These are phyloP conservation scores for Dictyostelium intermedium DNA, from an alignment of 78 protist species.

Conservation along the genomic window DNA sequence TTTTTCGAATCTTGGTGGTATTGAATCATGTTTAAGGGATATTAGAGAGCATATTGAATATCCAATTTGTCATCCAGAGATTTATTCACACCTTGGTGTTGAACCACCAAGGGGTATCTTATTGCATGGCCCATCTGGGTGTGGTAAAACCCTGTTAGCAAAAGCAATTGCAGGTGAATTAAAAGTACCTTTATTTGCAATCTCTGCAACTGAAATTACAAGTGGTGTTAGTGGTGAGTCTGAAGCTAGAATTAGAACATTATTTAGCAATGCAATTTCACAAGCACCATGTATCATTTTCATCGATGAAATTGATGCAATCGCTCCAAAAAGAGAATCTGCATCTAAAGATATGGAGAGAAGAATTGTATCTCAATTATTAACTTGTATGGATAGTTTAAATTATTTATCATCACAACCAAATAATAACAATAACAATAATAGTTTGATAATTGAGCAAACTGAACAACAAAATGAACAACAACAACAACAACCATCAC, in stretches of 20 bases:
- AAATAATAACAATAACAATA: neutral
- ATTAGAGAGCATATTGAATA: conserved; percentile 91
- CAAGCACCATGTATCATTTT: conserved; percentile 96
- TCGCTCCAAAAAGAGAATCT: conserved; percentile 95
- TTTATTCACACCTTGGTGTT: conserved; percentile 92
- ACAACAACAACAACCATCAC: neutral
- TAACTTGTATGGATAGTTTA: conserved; percentile 96
- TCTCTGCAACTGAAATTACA: conserved; percentile 96
- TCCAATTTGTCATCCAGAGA: conserved; percentile 93
- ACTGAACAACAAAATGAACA: neutral
- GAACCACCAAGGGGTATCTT: conserved; percentile 93
- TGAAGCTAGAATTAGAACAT: conserved; percentile 91
- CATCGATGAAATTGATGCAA: conserved; percentile 98
- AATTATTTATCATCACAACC: neutral
- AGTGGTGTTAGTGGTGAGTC: conserved; percentile 97
- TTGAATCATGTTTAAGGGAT: conserved; percentile 82
- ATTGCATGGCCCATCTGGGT: conserved; percentile 98
- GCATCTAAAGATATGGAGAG: conserved; percentile 98
- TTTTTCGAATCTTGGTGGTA: conserved; percentile 89
- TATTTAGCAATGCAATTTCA: conserved; percentile 79
- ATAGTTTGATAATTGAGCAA: neutral
- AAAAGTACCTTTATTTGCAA: conserved; percentile 45
- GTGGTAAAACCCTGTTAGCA: conserved; percentile 97
- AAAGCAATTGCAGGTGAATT: conserved; percentile 94
- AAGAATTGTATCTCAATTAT: conserved; percentile 98